Percentiles rank a stretch among this genome's conserved stretches.
Evolutionary conservation across 192 early-diverging fungal species (phyloP).

Genomic region (Pilaira anomala): DNA sequence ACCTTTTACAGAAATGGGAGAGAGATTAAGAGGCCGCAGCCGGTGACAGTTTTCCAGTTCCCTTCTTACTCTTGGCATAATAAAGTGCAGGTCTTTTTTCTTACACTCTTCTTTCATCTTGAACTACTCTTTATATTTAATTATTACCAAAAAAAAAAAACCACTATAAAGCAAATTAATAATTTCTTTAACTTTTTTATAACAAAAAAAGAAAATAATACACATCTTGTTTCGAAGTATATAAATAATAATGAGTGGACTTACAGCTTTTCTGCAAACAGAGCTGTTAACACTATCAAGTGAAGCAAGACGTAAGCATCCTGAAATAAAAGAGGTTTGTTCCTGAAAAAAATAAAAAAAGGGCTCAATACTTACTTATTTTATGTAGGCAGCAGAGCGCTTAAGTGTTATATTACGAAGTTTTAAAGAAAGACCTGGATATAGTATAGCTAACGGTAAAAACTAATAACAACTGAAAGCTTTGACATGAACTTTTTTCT

Average conservation of each 20-base stretch:
- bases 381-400: conserved; percentile 62
- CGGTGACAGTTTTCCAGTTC: no score
- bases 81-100: no score
- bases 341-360: neutral
- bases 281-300: conserved; percentile 83
- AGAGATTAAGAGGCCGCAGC: no score
- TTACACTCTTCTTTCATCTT: no score
- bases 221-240: no score
- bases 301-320: conserved; percentile 85
- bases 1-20: no score
- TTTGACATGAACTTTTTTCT: conserved; percentile 3
- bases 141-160: no score
- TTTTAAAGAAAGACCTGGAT: conserved; percentile 53
- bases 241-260: conserved; percentile 50
- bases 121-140: no score
- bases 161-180: no score
- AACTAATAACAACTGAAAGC: neutral
- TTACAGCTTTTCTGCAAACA: conserved; percentile 60
- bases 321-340: conserved; percentile 92
- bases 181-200: no score
- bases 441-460: conserved; percentile 42
- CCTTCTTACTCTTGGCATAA: no score
- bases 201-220: no score
- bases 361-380: conserved; percentile 9
- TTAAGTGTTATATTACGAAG: conserved; percentile 54